A percentile compares a stretch with the other conserved stretches of the same genome.
These are phyloP conservation scores for Suillus spraguei DNA, from an alignment of 768 basidiomycete genomes.

Conservation along the genomic window DNA sequence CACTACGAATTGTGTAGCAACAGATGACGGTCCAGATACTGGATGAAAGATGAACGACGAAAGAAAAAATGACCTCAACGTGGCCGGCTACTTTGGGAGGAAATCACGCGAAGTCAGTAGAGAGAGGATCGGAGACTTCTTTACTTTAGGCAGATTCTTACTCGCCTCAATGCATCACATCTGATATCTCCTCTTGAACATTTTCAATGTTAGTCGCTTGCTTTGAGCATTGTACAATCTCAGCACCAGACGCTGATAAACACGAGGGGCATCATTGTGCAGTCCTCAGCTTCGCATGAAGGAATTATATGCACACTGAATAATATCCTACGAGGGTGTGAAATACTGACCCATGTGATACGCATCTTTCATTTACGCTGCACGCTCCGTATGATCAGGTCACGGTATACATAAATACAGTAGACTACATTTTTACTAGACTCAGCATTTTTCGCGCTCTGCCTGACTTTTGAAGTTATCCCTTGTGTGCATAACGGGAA, in stretches of 20 bases:
- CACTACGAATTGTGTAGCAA: no score
- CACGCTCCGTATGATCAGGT: no score
- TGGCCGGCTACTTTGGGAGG: background rate
- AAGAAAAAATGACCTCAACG: background rate
- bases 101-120: background rate
- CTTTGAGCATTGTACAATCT: slow-evolving; percentile 52
- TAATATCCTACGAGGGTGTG: background rate
- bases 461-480: no score
- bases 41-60: background rate
- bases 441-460: no score
- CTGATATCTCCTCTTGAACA: slow-evolving; percentile 55
- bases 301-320: background rate
- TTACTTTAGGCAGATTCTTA: background rate
- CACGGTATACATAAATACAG: no score
- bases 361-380: no score
- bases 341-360: no score
- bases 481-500: no score
- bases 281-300: slow-evolving; percentile 11
- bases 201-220: slow-evolving; percentile 58
- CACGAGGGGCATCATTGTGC: slow-evolving; percentile 50
- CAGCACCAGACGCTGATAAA: slow-evolving; percentile 61
- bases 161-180: slow-evolving; percentile 34
- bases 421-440: no score
- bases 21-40: background rate
- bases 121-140: background rate